Percentiles rank a stretch among this genome's conserved stretches.
Evolutionary conservation across 257 asterid species (phyloP).

Genomic region (Rauvolfia tetraphylla): DNA sequence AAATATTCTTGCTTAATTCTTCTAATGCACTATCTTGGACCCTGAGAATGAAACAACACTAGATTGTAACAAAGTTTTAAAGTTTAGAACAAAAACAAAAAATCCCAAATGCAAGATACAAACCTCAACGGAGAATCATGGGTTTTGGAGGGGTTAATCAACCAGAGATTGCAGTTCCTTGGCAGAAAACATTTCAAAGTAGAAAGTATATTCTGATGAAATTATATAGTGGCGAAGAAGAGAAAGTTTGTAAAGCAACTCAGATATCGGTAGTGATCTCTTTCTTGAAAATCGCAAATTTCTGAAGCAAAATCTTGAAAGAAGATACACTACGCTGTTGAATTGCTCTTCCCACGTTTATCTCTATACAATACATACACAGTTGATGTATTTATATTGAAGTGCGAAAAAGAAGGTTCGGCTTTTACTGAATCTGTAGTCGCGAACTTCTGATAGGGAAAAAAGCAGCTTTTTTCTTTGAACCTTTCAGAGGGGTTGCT

Average conservation of each 20-base stretch:
- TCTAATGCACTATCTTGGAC: background rate
- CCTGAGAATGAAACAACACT: background rate
- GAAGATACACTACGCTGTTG: background rate
- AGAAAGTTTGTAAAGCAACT: background rate
- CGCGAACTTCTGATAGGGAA: background rate
- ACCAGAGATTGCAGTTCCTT: background rate
- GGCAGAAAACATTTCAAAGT: background rate
- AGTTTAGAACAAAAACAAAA: background rate
- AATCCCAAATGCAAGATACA: background rate
- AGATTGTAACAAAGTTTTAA: background rate
- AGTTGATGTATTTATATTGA: background rate
- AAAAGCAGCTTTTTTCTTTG: background rate
- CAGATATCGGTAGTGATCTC: background rate
- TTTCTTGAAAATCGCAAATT: background rate
- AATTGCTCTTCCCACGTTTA: background rate
- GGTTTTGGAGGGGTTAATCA: background rate
- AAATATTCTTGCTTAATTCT: background rate
- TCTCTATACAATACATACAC: background rate
- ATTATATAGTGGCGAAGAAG: background rate
- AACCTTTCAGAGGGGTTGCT: background rate
- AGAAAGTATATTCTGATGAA: background rate
- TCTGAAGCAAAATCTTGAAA: background rate
- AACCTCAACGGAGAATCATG: background rate
- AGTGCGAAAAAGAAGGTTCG: background rate
- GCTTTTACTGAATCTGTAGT: constrained; percentile 1